phyloP scores from a whole-genome alignment of 306 rosid species.

The Vigna reflexopilosa region DNA sequence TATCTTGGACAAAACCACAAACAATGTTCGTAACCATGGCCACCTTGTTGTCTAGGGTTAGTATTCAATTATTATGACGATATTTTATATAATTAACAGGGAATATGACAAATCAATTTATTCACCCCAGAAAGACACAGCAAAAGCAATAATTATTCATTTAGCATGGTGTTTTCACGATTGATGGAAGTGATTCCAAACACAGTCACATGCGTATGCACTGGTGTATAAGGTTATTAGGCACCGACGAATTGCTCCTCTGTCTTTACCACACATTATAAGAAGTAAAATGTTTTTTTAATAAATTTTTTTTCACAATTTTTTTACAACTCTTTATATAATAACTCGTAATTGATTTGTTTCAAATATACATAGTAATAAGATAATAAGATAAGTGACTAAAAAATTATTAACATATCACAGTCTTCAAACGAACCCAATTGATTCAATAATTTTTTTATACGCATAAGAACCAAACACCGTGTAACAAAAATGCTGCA shows the following conservation, averaged over 20 bases:
- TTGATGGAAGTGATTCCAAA: not conserved
- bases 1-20: constrained; percentile 17
- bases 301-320: no score
- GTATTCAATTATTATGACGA: not conserved
- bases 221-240: not conserved
- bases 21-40: not conserved
- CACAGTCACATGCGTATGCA: constrained; percentile 35
- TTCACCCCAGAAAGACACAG: constrained; percentile 5
- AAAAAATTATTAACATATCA: no score
- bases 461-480: constrained; percentile 2
- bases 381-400: no score
- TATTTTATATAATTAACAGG: not conserved
- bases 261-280: constrained; percentile 14
- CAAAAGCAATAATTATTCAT: constrained; percentile 12
- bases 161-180: constrained; percentile 5
- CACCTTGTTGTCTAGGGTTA: not conserved
- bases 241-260: constrained; percentile 36
- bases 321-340: no score
- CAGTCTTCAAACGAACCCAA: not conserved
- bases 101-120: constrained; percentile 30
- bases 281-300: no score
- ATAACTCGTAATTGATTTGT: no score
- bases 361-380: no score
- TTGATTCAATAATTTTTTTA: not conserved
- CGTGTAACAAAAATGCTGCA: not conserved